These are phyloP conservation scores for Colletotrichum orbiculare DNA, from an alignment of 2,329 filamentous ascomycete genomes.

Conservation along the genomic window DNA sequence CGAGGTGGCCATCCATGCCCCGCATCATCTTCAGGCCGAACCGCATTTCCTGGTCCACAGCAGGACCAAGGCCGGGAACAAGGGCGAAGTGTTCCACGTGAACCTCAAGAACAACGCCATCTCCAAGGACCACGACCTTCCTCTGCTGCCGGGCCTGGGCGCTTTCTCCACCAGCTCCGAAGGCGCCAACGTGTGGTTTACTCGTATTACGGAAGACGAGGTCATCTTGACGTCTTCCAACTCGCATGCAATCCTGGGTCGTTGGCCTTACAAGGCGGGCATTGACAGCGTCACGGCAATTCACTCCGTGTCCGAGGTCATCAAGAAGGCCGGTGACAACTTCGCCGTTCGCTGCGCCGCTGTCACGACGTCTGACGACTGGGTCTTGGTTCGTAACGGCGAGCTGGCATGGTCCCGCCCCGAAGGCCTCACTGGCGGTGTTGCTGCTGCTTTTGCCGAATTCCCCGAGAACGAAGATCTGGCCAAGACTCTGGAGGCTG, in stretches of 20 bases:
- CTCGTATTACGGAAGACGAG: constrained; percentile 80
- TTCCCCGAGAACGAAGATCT: constrained; percentile 78
- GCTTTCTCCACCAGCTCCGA: constrained; percentile 83
- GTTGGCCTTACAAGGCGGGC: constrained; percentile 71
- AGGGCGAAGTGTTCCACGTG: constrained; percentile 88
- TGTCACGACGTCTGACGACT: constrained; percentile 76
- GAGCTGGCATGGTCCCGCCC: constrained; percentile 82
- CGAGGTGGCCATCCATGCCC: constrained; percentile 76
- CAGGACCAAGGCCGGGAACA: constrained; percentile 75
- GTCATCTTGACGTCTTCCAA: constrained; percentile 78
- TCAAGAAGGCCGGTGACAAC: constrained; percentile 73
- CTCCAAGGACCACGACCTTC: constrained; percentile 83
- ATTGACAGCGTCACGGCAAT: constrained; percentile 60
- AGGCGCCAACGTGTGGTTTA: constrained; percentile 89
- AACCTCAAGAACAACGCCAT: constrained; percentile 76
- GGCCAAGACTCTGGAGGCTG: constrained; percentile 83
- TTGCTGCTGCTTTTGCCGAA: constrained; percentile 84
- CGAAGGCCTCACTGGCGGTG: constrained; percentile 84
- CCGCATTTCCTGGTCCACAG: constrained; percentile 90
- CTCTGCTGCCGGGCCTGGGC: constrained; percentile 75
- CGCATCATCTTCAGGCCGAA: constrained; percentile 75
- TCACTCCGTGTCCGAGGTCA: constrained; percentile 83
- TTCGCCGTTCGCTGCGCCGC: constrained; percentile 84
- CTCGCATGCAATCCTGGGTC: constrained; percentile 79
- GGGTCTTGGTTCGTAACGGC: constrained; percentile 86